Percentiles rank a stretch among this genome's conserved stretches.
These are phyloP conservation scores for Endothia cerciana DNA, from an alignment of 2,329 filamentous ascomycete genomes.

Conservation along the genomic window DNA sequence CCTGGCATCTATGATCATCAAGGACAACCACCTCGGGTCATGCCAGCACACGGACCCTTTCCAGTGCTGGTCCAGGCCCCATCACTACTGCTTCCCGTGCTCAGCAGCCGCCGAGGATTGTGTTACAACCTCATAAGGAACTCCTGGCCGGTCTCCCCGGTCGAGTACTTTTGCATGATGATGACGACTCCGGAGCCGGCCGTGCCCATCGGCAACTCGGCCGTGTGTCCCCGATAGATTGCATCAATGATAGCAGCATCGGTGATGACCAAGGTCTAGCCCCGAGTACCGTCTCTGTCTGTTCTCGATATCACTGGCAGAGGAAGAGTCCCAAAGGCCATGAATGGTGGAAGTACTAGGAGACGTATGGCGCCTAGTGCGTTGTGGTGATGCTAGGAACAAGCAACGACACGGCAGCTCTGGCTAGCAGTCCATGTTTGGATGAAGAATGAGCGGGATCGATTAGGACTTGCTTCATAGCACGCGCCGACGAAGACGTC, in stretches of 20 bases:
- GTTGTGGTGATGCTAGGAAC: background rate
- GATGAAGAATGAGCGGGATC: background rate
- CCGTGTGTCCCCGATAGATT: background rate
- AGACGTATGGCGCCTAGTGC: background rate
- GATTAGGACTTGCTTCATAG: background rate
- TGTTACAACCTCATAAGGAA: background rate
- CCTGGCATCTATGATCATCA: too few relatives aligned
- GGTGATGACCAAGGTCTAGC: too few relatives aligned
- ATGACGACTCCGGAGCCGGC: background rate
- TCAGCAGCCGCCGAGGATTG: background rate
- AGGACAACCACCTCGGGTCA: too few relatives aligned
- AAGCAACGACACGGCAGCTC: background rate
- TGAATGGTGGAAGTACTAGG: background rate
- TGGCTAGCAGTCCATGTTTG: background rate
- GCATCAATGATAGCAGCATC: background rate
- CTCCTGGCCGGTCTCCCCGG: background rate
- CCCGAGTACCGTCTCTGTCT: background rate
- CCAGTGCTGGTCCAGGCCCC: too few relatives aligned
- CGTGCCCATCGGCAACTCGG: background rate
- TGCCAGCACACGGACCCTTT: too few relatives aligned
- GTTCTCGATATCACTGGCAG: background rate
- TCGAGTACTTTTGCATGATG: background rate
- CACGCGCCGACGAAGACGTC: background rate
- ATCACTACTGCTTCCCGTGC: background rate
- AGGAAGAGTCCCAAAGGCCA: background rate